Percentiles rank a stretch among this genome's conserved stretches.
phyloP scores from a whole-genome alignment of 2,329 filamentous ascomycete species.

The Calonectria pauciramosa region DNA sequence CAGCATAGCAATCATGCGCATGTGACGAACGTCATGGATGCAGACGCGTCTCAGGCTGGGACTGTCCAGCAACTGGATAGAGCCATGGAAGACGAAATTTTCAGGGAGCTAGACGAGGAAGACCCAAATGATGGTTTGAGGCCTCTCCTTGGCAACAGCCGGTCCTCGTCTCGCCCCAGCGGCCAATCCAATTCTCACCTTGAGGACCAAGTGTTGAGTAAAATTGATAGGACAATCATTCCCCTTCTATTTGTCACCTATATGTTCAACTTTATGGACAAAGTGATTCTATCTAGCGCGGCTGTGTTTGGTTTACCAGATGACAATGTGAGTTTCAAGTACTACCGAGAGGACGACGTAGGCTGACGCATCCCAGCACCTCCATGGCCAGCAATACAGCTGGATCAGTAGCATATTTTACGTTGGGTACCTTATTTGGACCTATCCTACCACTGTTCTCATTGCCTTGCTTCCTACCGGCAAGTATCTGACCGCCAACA shows the following conservation, averaged over 20 bases:
- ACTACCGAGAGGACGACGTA: background rate
- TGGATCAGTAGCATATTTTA: conserved; percentile 69
- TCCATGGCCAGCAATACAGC: conserved; percentile 66
- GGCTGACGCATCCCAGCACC: conserved; percentile 33
- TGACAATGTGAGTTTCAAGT: conserved; percentile 53
- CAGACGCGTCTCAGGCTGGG: background rate
- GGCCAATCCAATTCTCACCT: background rate
- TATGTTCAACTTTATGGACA: conserved; percentile 74
- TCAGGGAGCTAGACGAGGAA: background rate
- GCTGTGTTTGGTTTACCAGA: conserved; percentile 68
- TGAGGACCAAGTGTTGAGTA: conserved; percentile 59
- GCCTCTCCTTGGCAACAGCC: conserved; percentile 27
- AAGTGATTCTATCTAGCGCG: conserved; percentile 68
- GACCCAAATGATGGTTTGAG: background rate
- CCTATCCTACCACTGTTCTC: conserved; percentile 64
- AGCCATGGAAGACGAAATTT: background rate
- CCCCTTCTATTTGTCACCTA: conserved; percentile 71
- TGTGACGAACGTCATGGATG: background rate
- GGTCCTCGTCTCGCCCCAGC: no score
- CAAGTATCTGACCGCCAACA: conserved; percentile 62
- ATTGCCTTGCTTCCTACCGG: conserved; percentile 62
- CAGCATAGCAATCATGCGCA: background rate
- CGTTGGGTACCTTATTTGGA: conserved; percentile 62
- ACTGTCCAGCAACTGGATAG: background rate
- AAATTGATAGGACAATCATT: conserved; percentile 69